Evolutionary conservation across 345 rosid genomes (phyloP), one percentile per base, ranked within the genome.

Genomic region (Rhodamnia rubescens): DNA sequence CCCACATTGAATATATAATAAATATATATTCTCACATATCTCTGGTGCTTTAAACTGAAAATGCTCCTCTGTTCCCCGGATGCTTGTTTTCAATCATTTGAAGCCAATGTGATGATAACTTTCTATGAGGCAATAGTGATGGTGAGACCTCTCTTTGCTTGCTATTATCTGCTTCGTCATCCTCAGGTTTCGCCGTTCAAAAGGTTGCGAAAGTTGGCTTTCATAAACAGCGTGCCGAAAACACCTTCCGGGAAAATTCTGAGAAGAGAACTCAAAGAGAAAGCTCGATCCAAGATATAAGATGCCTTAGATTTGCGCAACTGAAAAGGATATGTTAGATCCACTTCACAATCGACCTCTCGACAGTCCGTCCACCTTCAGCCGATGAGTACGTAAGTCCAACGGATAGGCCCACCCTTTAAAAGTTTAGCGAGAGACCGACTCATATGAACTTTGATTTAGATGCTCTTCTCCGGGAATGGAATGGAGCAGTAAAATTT

Each of bases 181-280:
- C 44, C 44, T 64, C 12, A 90, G 91, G 91, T 90, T 85, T 89
- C 88, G 27, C 92, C 89, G 6, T 89, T 15, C 64, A 92, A 92
- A 84, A 82, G 89, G 84, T 18, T 90, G 58, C 57, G 88, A 10
- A 87, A 84, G 11, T 88, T 92, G 32, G 84, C 53, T 36, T 90
- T 92, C 53, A 22, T 86, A 12, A 54, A 47, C 74, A 87, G 58
- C 15, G 83, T 89, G 56, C 94, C 90, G 5, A 92, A 88, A 61
- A 86, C 89, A 15, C 85, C 89, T 55, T 53, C 90, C 0, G 92
- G 91, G 84, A 92, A 92, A 86, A 87, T 89, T 75, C 83, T 90
- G 58, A 85, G 94, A 82, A 88, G 89, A 87, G 84, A 90, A 75
- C 61, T 90, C n/a, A 88, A 83, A 12, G 86, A 83, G 81, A 87